phyloP scores from a whole-genome alignment of 768 basidiomycete genomes.

The Kwoniella mangroviensis region DNA sequence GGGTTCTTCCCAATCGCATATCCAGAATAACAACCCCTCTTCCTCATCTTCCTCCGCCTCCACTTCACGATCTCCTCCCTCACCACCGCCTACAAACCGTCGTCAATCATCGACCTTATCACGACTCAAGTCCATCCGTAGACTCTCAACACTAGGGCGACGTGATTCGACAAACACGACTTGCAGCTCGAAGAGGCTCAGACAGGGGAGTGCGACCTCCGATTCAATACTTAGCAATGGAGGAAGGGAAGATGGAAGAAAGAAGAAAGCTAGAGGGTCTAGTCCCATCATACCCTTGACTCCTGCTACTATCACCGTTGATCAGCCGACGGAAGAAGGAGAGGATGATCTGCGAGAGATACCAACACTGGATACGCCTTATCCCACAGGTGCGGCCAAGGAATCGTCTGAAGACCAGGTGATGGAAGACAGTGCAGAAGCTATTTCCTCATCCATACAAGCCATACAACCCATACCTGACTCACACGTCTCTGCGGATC shows the following conservation, averaged over 20 bases:
- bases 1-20: conserved; percentile 27
- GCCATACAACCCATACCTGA: background rate
- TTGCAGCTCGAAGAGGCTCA: conserved; percentile 16
- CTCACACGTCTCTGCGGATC: background rate
- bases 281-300: conserved; percentile 1
- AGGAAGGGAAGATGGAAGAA: conserved; percentile 9
- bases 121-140: conserved; percentile 20
- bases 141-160: conserved; percentile 20
- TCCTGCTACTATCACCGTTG: background rate
- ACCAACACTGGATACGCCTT: no score
- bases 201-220: conserved; percentile 20
- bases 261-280: conserved; percentile 12
- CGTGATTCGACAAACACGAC: conserved; percentile 1
- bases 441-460: background rate
- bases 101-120: conserved; percentile 15
- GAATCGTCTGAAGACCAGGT: background rate
- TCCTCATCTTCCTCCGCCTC: background rate
- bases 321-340: background rate
- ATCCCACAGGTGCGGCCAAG: no score
- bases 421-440: conserved; percentile 1
- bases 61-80: background rate
- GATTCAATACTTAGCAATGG: conserved; percentile 7
- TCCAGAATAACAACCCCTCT: background rate
- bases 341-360: background rate
- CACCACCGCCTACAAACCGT: background rate